Percentiles rank a stretch among this genome's conserved stretches.
These are phyloP conservation scores for Alternaria novae-zelandiae DNA, from an alignment of 2,329 filamentous ascomycete species.

Conservation along the genomic window DNA sequence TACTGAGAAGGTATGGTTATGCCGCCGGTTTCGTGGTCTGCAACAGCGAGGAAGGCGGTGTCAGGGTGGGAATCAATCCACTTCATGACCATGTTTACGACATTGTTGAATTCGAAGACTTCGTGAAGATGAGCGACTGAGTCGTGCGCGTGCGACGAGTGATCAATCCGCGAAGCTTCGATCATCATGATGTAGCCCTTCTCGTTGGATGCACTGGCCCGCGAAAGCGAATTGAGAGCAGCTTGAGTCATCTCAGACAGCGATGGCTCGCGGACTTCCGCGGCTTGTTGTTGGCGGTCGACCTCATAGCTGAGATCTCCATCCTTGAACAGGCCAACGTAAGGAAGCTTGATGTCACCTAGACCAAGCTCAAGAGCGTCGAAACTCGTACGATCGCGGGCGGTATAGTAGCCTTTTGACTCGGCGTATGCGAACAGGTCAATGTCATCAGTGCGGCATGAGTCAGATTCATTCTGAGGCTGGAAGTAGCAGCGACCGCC, in stretches of 20 bases:
- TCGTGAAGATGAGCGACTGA: conserved; percentile 43
- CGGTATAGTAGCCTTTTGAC: conserved; percentile 45
- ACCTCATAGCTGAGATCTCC: conserved; percentile 29
- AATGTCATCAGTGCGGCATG: conserved; percentile 48
- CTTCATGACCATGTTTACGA: conserved; percentile 46
- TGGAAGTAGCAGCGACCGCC: conserved; percentile 53
- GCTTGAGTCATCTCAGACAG: conserved; percentile 51
- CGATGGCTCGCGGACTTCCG: conserved; percentile 46
- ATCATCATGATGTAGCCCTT: conserved; percentile 52
- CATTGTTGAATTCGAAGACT: conserved; percentile 51
- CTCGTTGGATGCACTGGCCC: conserved; percentile 38
- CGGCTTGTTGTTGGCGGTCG: conserved; percentile 46
- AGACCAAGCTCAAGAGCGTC: conserved; percentile 39
- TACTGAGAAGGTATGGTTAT: conserved; percentile 47
- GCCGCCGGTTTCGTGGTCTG: conserved; percentile 52
- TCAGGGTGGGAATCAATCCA: conserved; percentile 51
- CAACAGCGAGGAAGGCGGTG: conserved; percentile 50
- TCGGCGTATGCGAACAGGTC: conserved; percentile 48
- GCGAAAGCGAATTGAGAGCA: conserved; percentile 47
- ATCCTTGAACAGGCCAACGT: conserved; percentile 51
- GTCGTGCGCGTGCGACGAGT: conserved; percentile 35
- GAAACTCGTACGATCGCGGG: conserved; percentile 47
- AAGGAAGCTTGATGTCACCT: conserved; percentile 38
- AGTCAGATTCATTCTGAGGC: conserved; percentile 44
- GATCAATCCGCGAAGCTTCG: conserved; percentile 31